These are phyloP conservation scores for Tolypocladium guangdongense DNA, from an alignment of 2,329 filamentous ascomycete genomes.

Conservation along the genomic window DNA sequence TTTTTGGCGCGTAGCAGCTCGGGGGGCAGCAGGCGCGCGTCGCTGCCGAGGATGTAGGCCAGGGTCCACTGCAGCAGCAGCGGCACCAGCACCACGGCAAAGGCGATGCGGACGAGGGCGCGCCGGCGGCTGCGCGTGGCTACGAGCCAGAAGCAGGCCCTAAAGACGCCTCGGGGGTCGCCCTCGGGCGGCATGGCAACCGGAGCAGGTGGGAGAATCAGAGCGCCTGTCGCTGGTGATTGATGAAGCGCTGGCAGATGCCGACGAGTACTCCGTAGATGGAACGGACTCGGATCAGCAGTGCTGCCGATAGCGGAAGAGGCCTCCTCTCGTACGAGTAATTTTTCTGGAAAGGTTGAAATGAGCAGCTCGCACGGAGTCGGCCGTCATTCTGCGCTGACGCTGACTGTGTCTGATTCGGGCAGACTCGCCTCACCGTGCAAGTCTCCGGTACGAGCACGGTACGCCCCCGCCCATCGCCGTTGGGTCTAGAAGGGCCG, in stretches of 20 bases:
- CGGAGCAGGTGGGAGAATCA: neutral
- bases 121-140: conserved; percentile 10
- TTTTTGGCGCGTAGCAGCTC: conserved; percentile 22
- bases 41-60: conserved; percentile 23
- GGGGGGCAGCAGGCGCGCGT: conserved; percentile 23
- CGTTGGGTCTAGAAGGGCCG: neutral
- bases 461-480: neutral
- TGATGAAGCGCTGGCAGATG: neutral
- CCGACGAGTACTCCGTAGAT: neutral
- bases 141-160: conserved; percentile 7
- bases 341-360: too few relatives aligned
- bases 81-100: conserved; percentile 10
- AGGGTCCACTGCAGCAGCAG: conserved; percentile 23
- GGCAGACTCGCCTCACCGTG: too few relatives aligned
- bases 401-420: too few relatives aligned
- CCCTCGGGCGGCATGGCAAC: neutral
- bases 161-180: neutral
- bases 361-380: neutral
- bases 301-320: too few relatives aligned
- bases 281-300: conserved; percentile 1
- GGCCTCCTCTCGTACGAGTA: too few relatives aligned
- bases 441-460: too few relatives aligned
- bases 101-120: conserved; percentile 6
- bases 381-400: too few relatives aligned
- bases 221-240: neutral